phyloP scores from a whole-genome alignment of 1,284 basidiomycete genomes.

The Inonotus obliquus region DNA sequence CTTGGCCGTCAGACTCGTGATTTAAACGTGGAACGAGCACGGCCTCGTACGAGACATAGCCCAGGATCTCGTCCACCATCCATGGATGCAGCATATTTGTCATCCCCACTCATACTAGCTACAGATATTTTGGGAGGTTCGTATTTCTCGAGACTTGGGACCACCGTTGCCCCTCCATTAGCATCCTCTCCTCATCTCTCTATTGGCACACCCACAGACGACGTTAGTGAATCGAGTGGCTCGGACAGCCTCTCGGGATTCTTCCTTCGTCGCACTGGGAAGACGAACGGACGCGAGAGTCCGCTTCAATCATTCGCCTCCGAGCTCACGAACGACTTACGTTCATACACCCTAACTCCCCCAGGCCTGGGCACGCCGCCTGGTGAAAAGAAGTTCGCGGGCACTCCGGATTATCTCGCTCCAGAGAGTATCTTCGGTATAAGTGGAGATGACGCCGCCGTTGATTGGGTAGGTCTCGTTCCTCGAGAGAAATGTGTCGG shows the following conservation, averaged over 20 bases:
- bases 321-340: constrained; percentile 76
- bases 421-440: constrained; percentile 96
- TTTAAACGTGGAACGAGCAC: constrained; percentile 46
- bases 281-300: constrained; percentile 51
- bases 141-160: constrained; percentile 63
- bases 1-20: constrained; percentile 93
- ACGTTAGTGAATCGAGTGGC: constrained; percentile 79
- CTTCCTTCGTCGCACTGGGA: constrained; percentile 45
- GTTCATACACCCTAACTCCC: constrained; percentile 54
- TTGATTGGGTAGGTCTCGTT: constrained; percentile 81
- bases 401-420: constrained; percentile 95
- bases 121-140: constrained; percentile 60
- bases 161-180: constrained; percentile 49
- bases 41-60: constrained; percentile 53
- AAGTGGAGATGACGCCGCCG: constrained; percentile 91
- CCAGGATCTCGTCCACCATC: constrained; percentile 75
- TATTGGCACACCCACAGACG: constrained; percentile 52
- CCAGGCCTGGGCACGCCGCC: constrained; percentile 55
- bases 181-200: constrained; percentile 62
- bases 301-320: constrained; percentile 78
- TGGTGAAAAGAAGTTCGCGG: constrained; percentile 90
- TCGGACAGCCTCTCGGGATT: constrained; percentile 70
- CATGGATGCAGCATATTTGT: constrained; percentile 76
- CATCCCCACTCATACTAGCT: constrained; percentile 62
- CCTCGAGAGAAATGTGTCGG: neutral